These are phyloP conservation scores for Penstemon newberryi DNA, from an alignment of 257 asterid genomes.

Conservation along the genomic window DNA sequence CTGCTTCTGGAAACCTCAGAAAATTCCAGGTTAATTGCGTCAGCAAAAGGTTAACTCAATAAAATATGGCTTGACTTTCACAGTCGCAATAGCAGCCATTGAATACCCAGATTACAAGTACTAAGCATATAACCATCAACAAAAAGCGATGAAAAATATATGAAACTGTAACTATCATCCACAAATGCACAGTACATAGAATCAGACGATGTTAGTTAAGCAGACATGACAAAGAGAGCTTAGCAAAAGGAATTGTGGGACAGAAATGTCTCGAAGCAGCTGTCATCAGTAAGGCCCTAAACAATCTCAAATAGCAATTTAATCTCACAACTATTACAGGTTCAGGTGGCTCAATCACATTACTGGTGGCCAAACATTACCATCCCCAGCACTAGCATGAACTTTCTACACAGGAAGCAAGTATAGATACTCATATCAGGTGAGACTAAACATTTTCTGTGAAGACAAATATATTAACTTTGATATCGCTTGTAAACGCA, in stretches of 20 bases:
- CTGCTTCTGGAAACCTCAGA: constrained; percentile 83
- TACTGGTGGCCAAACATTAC: not conserved
- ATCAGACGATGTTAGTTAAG: constrained; percentile 1
- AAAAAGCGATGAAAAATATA: constrained; percentile 9
- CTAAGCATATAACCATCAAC: not conserved
- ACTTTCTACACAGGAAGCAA: constrained; percentile 19
- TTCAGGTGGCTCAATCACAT: not conserved
- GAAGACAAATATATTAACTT: constrained; percentile 9
- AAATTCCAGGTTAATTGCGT: constrained; percentile 52
- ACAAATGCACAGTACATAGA: constrained; percentile 1
- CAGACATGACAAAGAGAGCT: constrained; percentile 5
- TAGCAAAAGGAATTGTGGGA: constrained; percentile 12
- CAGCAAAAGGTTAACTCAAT: constrained; percentile 29
- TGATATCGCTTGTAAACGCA: not conserved
- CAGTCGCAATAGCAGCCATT: constrained; percentile 19
- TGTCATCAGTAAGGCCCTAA: constrained; percentile 7
- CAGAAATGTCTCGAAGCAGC: constrained; percentile 7
- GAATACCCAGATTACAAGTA: constrained; percentile 12
- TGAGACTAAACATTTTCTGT: not conserved
- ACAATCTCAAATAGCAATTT: constrained; percentile 18
- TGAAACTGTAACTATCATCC: not conserved
- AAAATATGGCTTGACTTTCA: constrained; percentile 8
- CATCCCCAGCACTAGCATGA: constrained; percentile 4
- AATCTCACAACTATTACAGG: constrained; percentile 20
- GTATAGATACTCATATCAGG: constrained; percentile 11